Percentiles rank a stretch among this genome's conserved stretches.
Evolutionary conservation across 2,329 filamentous ascomycete genomes (phyloP).

Genomic region (Phyllachora maydis): DNA sequence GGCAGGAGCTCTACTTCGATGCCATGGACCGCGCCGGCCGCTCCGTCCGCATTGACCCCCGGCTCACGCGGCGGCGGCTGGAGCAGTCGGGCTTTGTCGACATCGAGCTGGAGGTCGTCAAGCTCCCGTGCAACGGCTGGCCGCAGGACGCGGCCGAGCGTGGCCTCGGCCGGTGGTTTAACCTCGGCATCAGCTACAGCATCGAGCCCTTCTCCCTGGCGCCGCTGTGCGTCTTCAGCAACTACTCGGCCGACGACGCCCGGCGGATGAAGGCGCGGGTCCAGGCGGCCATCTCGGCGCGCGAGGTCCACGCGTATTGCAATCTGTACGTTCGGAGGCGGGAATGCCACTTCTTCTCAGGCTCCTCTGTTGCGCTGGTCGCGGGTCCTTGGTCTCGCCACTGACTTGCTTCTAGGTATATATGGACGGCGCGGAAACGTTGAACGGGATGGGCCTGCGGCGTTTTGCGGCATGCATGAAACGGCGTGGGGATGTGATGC

Average conservation of each 20-base stretch:
- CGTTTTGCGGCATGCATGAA: background rate
- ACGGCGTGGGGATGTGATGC: background rate
- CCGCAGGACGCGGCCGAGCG: slow-evolving; percentile 41
- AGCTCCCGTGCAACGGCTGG: slow-evolving; percentile 58
- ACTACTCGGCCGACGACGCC: slow-evolving; percentile 42
- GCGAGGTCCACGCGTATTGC: slow-evolving; percentile 52
- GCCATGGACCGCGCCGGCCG: slow-evolving; percentile 46
- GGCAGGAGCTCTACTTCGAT: slow-evolving; percentile 47
- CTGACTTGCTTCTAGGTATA: slow-evolving; percentile 8
- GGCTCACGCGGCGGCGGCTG: slow-evolving; percentile 36
- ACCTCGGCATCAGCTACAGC: slow-evolving; percentile 53
- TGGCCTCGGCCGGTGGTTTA: slow-evolving; percentile 65
- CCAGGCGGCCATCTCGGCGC: slow-evolving; percentile 46
- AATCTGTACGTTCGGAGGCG: slow-evolving; percentile 40
- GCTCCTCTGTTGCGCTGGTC: slow-evolving; percentile 2
- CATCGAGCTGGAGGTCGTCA: slow-evolving; percentile 48
- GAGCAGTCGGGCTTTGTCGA: slow-evolving; percentile 59
- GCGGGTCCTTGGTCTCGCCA: too few relatives aligned
- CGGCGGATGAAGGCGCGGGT: slow-evolving; percentile 39
- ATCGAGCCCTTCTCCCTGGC: slow-evolving; percentile 53
- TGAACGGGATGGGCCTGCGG: slow-evolving; percentile 3
- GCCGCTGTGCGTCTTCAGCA: slow-evolving; percentile 45
- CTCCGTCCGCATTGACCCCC: slow-evolving; percentile 37
- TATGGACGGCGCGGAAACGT: slow-evolving; percentile 13
- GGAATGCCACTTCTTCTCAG: background rate